Base-by-base conservation (phyloP, 2,329 filamentous ascomycete genomes). In the Fusarium scirpi region DNA sequence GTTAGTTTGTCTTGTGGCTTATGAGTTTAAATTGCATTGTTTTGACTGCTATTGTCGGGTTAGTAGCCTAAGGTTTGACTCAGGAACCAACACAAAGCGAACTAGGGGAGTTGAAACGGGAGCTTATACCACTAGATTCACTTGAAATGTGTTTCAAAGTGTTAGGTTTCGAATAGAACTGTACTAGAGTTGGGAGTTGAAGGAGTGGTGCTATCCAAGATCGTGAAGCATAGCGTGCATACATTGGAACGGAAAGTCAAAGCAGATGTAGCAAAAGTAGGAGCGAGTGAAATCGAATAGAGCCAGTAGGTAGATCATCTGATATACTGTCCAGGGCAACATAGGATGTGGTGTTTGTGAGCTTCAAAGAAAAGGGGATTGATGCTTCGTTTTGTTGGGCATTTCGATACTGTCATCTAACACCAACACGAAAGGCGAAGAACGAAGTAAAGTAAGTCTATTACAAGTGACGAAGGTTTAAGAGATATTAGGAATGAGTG, bases 1-100 rank as follows among this genome's bases (percentile, higher is more conserved):
- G 62, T 48, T 29, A 45, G 6, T 54, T 61, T 41, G 47, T 27
- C 22, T 27, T 16, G 63, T 66, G 30, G 54, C 47, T 62, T 49
- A 4, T 5, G 32, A 29, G 47, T 20, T 45, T 61, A 48, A 43
- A 55, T 53, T 10, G 30, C 16, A 49, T 54, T 25, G 15, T 38
- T 43, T 18, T n/a, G 18, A 38, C 30, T 16, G 16, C 22, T 43
- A 45, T 46, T 30, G 30, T 49, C 40, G 20, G 30, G 15, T 41
- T 30, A 12, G 46, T 15, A 38, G 30, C 40, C 34, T 54, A 40
- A 43, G n/a, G 13, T 25, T 40, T 24, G 51, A 66, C 27, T 32
- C 18, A 25, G n/a, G 22, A 48, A 54, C 44, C 34, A 41, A 45
- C 24, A 41, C 34, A 66, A 48, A 41, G 34, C 30, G 18, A 30